Percentiles rank a stretch among this genome's conserved stretches.
Evolutionary conservation across 2,329 filamentous ascomycete species (phyloP).

Genomic region (Ascochyta fabae): DNA sequence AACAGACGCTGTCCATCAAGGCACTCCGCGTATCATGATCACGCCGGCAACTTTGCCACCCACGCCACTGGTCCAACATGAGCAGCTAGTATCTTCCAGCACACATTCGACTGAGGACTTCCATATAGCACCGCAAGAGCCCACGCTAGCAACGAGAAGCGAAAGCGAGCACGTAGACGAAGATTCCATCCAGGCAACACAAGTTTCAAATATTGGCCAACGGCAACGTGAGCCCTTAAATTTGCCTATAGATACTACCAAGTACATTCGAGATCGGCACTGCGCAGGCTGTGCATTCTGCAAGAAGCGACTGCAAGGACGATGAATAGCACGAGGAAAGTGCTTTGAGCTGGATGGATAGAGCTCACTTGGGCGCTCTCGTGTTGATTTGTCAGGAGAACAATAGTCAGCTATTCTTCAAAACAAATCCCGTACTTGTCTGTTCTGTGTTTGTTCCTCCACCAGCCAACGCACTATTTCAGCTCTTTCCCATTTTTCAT

Average conservation of each 20-base stretch:
- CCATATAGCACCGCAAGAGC: background rate
- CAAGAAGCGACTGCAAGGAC: background rate
- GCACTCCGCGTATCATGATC: background rate
- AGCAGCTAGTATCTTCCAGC: background rate
- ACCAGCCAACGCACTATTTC: background rate
- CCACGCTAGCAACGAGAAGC: background rate
- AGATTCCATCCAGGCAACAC: background rate
- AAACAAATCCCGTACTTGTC: background rate
- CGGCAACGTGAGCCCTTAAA: background rate
- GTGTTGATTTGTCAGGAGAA: background rate
- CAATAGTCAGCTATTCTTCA: background rate
- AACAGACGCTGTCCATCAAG: background rate
- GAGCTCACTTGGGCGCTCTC: background rate
- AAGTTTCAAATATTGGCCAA: background rate
- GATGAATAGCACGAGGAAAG: background rate
- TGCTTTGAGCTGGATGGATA: background rate
- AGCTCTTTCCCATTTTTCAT: too few species aligned
- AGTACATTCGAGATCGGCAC: constrained; percentile 16
- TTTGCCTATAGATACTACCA: constrained; percentile 7
- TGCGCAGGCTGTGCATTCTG: constrained; percentile 22
- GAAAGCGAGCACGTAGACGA: background rate
- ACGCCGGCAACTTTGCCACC: background rate
- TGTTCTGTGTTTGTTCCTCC: background rate
- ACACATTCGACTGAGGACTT: background rate
- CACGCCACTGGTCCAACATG: background rate